These are phyloP conservation scores for Pholiota molesta DNA, from an alignment of 768 basidiomycete species.

Conservation along the genomic window DNA sequence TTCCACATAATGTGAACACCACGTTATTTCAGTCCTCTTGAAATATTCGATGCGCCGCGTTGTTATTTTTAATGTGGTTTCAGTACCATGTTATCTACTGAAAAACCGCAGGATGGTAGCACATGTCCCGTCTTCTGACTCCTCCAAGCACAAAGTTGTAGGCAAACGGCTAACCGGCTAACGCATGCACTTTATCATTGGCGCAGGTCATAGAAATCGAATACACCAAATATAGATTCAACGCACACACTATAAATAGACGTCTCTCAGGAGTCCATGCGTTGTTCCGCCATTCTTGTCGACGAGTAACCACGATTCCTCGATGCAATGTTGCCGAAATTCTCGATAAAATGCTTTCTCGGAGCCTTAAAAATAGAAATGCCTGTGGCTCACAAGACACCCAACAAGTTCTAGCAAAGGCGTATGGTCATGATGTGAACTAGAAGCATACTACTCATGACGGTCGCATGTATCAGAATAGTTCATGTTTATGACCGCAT, in stretches of 20 bases:
- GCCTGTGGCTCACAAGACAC: not conserved
- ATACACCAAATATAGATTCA: not conserved
- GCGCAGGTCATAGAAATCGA: not conserved
- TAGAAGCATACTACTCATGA: conserved; percentile 1
- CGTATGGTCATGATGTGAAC: conserved; percentile 3
- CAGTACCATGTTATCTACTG: not conserved
- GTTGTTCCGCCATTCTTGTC: not conserved
- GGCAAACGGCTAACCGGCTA: not conserved
- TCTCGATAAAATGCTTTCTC: not conserved
- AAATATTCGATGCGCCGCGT: too few species aligned
- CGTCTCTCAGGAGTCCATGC: not conserved
- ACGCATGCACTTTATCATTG: not conserved
- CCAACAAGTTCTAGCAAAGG: not conserved
- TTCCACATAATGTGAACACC: too few species aligned
- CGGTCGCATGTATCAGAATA: conserved; percentile 1
- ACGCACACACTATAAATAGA: not conserved
- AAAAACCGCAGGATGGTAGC: not conserved
- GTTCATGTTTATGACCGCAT: not conserved
- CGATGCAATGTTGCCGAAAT: not conserved
- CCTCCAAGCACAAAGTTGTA: not conserved
- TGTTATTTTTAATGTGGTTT: not conserved
- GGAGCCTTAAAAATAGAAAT: not conserved
- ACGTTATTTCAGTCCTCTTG: too few species aligned
- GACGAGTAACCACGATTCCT: not conserved
- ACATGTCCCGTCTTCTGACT: not conserved